These are phyloP conservation scores for Candida xiaguanensis DNA, from an alignment of 805 yeast genomes.

Conservation along the genomic window DNA sequence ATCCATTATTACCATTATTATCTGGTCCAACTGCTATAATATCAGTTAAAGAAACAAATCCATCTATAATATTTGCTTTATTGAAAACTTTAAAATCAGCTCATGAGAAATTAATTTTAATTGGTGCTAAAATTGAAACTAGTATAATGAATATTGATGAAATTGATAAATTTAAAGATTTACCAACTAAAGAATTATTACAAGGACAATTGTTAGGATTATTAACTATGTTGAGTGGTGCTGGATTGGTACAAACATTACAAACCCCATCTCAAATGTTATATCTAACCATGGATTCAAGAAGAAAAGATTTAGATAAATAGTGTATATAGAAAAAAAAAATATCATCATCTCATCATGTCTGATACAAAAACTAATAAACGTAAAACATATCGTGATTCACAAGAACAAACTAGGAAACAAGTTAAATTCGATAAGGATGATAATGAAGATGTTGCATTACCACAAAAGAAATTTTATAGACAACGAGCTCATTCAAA, in stretches of 20 bases:
- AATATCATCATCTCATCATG: conserved; percentile 15
- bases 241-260: conserved; percentile 80
- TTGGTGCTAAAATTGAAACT: conserved; percentile 82
- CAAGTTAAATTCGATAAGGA: conserved; percentile 39
- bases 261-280: conserved; percentile 63
- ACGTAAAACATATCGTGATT: conserved; percentile 48
- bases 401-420: conserved; percentile 42
- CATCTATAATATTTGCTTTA: conserved; percentile 59
- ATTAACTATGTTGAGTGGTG: conserved; percentile 82
- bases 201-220: conserved; percentile 82
- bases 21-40: conserved; percentile 86
- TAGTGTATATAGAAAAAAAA: conserved; percentile 14
- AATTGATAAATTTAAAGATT: conserved; percentile 61
- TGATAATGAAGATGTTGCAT: conserved; percentile 23
- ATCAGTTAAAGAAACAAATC: conserved; percentile 64
- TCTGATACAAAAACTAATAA: conserved; percentile 20
- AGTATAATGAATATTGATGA: conserved; percentile 49
- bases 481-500: conserved; percentile 97
- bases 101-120: conserved; percentile 69
- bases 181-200: conserved; percentile 68
- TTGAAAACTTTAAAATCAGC: conserved; percentile 58
- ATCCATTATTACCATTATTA: conserved; percentile 69
- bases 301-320: conserved; percentile 23
- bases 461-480: conserved; percentile 84
- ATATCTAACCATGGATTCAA: conserved; percentile 68